Conservation (phyloP, 2,329 filamentous ascomycete genomes). For the Fusarium zealandicum region DNA sequence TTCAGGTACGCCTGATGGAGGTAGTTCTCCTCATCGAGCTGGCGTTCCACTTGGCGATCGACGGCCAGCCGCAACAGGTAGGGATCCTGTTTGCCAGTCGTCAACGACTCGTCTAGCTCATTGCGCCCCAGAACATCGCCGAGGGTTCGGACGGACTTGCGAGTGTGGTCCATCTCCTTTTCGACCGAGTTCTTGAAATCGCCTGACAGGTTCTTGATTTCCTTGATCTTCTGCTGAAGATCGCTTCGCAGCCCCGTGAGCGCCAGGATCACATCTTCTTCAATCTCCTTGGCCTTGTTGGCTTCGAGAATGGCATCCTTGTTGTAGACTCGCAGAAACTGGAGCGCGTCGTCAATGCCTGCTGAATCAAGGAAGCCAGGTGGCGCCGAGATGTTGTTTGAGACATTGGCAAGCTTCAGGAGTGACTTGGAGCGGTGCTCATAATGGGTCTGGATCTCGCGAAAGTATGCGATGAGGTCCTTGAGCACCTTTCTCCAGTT, state of each 20-base stretch:
- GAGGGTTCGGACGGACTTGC: constrained; percentile 79
- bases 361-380: constrained; percentile 78
- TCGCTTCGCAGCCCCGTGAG: constrained; percentile 87
- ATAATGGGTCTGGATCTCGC: constrained; percentile 89
- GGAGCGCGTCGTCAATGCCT: constrained; percentile 86
- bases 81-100: constrained; percentile 88
- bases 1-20: constrained; percentile 95
- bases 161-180: constrained; percentile 88
- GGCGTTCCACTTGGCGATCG: constrained; percentile 88
- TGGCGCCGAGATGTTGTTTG: constrained; percentile 81
- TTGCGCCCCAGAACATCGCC: constrained; percentile 82
- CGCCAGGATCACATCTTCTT: constrained; percentile 88
- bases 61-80: constrained; percentile 86
- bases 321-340: constrained; percentile 83
- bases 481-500: constrained; percentile 97
- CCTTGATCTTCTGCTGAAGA: constrained; percentile 94
- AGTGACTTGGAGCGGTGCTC: constrained; percentile 84
- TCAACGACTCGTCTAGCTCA: constrained; percentile 75
- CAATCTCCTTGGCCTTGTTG: constrained; percentile 88
- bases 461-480: constrained; percentile 91
- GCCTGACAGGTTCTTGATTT: constrained; percentile 90
- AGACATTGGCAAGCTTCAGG: constrained; percentile 80
- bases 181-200: constrained; percentile 98
- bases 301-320: constrained; percentile 80
- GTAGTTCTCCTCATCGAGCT: constrained; percentile 97